phyloP scores from a whole-genome alignment of 78 protist genomes.

The Dictyostelium purpureum region DNA sequence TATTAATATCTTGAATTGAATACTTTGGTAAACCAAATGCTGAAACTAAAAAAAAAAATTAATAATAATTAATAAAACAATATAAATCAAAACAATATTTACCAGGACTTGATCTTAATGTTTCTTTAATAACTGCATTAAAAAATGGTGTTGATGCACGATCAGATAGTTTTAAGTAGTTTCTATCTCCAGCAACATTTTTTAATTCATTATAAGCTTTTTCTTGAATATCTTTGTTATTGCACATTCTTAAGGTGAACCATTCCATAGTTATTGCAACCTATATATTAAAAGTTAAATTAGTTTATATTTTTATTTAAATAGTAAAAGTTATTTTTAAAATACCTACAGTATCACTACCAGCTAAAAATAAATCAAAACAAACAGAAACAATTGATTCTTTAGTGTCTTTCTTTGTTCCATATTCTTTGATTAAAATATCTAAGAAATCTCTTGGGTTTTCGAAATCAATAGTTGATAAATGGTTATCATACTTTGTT shows the following conservation, averaged over 20 bases:
- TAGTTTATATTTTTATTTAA: too few species aligned
- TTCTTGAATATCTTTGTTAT: slow-evolving; percentile 38
- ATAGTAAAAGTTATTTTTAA: too few species aligned
- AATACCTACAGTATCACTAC: background rate
- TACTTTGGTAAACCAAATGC: background rate
- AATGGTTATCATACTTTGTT: background rate
- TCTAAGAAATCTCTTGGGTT: slow-evolving; percentile 1
- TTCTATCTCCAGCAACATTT: background rate
- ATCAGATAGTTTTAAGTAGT: background rate
- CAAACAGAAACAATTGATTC: background rate
- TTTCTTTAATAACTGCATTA: slow-evolving; percentile 1
- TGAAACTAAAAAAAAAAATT: too few species aligned
- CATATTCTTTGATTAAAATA: background rate
- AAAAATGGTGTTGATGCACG: background rate
- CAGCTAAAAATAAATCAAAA: background rate
- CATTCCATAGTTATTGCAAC: background rate
- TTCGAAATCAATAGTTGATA: background rate
- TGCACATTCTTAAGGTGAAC: background rate
- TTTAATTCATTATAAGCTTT: background rate
- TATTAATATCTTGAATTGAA: too few species aligned
- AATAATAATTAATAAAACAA: too few species aligned
- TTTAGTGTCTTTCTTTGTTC: background rate
- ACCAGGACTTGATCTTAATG: background rate
- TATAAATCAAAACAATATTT: too few species aligned
- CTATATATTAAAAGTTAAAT: too few species aligned